Conservation (phyloP, 2,329 filamentous ascomycete species). For the Monilinia fructigena region DNA sequence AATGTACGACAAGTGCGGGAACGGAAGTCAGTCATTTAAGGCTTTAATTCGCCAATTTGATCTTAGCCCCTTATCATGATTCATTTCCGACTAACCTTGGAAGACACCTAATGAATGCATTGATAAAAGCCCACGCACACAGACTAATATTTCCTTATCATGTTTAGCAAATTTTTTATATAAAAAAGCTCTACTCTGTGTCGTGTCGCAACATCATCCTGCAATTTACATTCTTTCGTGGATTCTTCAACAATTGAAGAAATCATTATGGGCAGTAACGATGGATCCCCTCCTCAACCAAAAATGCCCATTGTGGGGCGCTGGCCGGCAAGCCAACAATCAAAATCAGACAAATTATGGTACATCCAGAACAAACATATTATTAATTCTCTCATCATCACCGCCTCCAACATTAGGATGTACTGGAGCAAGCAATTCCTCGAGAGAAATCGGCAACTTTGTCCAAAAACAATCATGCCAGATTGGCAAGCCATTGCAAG, state of each 20-base stretch:
- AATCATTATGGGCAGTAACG: slow-evolving; percentile 1
- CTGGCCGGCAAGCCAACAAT: background rate
- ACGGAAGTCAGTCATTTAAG: background rate
- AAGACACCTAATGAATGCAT: slow-evolving; percentile 9
- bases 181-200: background rate
- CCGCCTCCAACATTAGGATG: background rate
- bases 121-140: slow-evolving; percentile 2
- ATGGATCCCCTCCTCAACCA: background rate
- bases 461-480: slow-evolving; percentile 21
- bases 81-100: background rate
- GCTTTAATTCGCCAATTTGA: background rate
- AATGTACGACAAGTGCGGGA: slow-evolving; percentile 86
- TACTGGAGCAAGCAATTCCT: slow-evolving; percentile 6
- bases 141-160: slow-evolving; percentile 7
- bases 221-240: background rate
- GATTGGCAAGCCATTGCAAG: slow-evolving; percentile 52
- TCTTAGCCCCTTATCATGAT: slow-evolving; percentile 3
- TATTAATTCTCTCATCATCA: slow-evolving; percentile 9
- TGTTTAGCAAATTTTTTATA: background rate
- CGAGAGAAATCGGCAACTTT: background rate
- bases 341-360: slow-evolving; percentile 3
- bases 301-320: background rate
- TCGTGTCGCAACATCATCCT: background rate
- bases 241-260: background rate
- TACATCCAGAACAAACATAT: background rate